Base-by-base conservation (phyloP, 2,329 filamentous ascomycete genomes). In the Mollisiaceae sp. region DNA sequence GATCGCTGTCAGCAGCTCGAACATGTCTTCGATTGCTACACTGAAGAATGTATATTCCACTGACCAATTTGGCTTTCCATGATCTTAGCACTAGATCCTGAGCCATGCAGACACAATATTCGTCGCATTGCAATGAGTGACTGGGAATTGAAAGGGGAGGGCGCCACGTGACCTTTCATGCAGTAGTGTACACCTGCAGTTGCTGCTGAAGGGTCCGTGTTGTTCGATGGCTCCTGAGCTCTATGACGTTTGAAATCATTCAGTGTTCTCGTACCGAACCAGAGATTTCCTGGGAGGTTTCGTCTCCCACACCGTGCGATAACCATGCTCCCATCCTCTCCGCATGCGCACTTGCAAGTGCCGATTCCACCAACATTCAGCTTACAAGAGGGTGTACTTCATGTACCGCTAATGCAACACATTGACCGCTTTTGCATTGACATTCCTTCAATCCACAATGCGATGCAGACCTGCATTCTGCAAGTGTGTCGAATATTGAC, bases 41-140 rank as follows among this genome's bases (percentile, higher is more conserved):
- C n/a, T 12, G 27, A 52, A 55, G n/a, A 18, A 55, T 36, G 4
- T 8, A 18, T 75, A 73, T 62, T 69, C 71, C 18, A 77, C 88
- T 24, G 77, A 62, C 60, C 50, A 20, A 57, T 39, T 35, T 62
- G 60, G 8, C 32, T 43, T 35, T 62, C 32, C 36, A 62, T 36
- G n/a, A 62, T 62, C 15, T 56, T 50, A 12, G 27, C 18, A 27
- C 38, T 56, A 4, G 60, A 39, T 36, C 60, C 60, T 6, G 50
- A 56, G 36, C 60, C 60, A 45, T 62, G 60, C 22, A 62, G 27
- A 35, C 60, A 62, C 20, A 62, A 24, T 20, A 62, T 56, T 2
- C 60, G 60, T 84, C 43, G 43, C 43, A 45, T 45, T 45, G 43
- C 8, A 41, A 32, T 32, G 27, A 41, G 38, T 41, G 38, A 6